These are phyloP conservation scores for Peziza echinospora DNA, from an alignment of 495 filamentous ascomycete genomes.

Conservation along the genomic window DNA sequence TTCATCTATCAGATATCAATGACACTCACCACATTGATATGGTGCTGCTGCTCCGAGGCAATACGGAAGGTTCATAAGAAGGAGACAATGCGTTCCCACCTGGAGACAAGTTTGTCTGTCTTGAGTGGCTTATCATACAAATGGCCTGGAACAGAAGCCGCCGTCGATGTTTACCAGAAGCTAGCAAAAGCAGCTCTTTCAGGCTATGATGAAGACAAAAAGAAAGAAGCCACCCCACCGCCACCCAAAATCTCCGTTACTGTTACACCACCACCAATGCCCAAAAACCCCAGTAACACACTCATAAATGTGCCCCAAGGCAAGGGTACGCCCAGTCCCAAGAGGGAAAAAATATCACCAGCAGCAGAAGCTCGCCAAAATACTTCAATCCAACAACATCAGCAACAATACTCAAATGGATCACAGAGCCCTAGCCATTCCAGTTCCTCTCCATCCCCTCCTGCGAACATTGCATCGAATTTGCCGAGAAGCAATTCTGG, in stretches of 20 bases:
- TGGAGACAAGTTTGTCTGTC: conserved; percentile 49
- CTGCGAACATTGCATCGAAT: too few species aligned
- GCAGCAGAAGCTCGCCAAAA: not conserved
- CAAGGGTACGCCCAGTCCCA: too few species aligned
- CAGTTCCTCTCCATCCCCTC: not conserved
- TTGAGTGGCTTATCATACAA: conserved; percentile 53
- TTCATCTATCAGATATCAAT: conserved; percentile 74
- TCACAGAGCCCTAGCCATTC: not conserved
- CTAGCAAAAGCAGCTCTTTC: conserved; percentile 65
- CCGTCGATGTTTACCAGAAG: conserved; percentile 53
- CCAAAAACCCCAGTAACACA: not conserved
- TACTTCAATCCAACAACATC: not conserved
- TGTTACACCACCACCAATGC: not conserved
- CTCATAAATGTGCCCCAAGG: too few species aligned
- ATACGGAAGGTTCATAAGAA: conserved; percentile 45
- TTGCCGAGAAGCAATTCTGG: not conserved
- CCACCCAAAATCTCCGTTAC: not conserved
- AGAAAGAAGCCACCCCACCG: conserved; percentile 6
- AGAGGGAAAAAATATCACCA: too few species aligned
- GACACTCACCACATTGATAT: conserved; percentile 68
- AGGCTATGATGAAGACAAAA: conserved; percentile 45
- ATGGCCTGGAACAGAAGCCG: conserved; percentile 78
- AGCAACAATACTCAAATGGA: not conserved
- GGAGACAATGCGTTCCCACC: conserved; percentile 47
- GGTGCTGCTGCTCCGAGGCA: conserved; percentile 67